Conservation (phyloP, 1,284 basidiomycete species). For the Leccinum subrobustum region DNA sequence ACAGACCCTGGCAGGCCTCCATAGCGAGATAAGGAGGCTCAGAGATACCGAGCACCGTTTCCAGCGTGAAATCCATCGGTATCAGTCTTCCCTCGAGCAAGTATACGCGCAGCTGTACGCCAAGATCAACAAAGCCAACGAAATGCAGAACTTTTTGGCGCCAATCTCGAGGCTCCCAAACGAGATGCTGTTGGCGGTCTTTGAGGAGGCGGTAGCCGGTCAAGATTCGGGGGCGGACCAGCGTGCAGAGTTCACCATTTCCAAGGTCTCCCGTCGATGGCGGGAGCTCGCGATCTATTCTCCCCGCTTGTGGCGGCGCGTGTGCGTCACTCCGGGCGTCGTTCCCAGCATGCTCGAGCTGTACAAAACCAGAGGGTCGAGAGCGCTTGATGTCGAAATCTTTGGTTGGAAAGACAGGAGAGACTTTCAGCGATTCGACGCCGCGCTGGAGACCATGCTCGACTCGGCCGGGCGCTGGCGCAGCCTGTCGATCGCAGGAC, state of each 20-base stretch:
- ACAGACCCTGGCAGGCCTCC: conserved; percentile 21
- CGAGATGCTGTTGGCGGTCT: conserved; percentile 31
- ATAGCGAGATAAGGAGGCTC: conserved; percentile 22
- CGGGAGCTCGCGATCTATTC: conserved; percentile 28
- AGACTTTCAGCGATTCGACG: conserved; percentile 34
- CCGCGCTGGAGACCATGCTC: conserved; percentile 26
- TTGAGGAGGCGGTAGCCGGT: conserved; percentile 29
- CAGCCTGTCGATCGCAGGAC: conserved; percentile 22
- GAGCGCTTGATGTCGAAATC: conserved; percentile 29
- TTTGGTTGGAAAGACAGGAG: conserved; percentile 31
- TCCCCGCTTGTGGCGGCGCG: conserved; percentile 28
- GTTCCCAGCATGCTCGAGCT: conserved; percentile 24
- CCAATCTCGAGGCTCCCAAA: conserved; percentile 31
- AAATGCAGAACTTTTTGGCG: conserved; percentile 31
- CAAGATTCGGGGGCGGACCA: conserved; percentile 23
- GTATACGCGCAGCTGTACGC: conserved; percentile 18
- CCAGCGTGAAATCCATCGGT: conserved; percentile 19
- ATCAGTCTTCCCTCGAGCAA: conserved; percentile 17
- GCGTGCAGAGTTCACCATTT: conserved; percentile 26
- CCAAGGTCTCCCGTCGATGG: conserved; percentile 33
- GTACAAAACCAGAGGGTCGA: conserved; percentile 26
- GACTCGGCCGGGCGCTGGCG: conserved; percentile 30
- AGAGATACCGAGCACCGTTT: conserved; percentile 17
- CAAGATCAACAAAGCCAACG: conserved; percentile 29
- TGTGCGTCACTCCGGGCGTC: conserved; percentile 25